Base-by-base conservation (phyloP, 2,329 filamentous ascomycete species). In the Gaeumannomyces sp. region DNA sequence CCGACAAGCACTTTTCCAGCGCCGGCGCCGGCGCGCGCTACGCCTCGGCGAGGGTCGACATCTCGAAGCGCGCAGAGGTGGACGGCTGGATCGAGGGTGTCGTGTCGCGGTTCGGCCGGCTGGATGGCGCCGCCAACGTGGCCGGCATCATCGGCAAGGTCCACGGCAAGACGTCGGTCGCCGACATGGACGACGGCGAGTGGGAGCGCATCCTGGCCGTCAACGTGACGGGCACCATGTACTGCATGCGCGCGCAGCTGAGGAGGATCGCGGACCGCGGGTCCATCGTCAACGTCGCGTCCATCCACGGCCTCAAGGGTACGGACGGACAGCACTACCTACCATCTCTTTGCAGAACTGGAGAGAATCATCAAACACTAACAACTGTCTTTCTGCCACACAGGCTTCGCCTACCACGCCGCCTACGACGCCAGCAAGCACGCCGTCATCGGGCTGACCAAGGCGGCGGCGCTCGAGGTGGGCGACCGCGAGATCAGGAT, bases 121-220 rank as follows among this genome's bases (percentile, higher is more conserved):
- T 86, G 11, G 81, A 85, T 68, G 80, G 83, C 5, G 82, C 83
- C 27, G 83, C 80, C 14, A 86, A 87, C 64, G 77, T 83, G 11
- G 85, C 85, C 5, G 82, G 83, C 59, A 70, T 78, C 59, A 80
- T 82, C 67, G 80, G 80, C 60, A 77, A 76, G 68, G 72, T 78
- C 60, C 79, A 81, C 65, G 76, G 75, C 16, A 67, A 75, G 65
- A 73, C 75, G 62, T 67, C 77, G 1, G 72, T 82, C 25, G 73
- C 73, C 3, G 80, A 70, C 22, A 56, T 62, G 60, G 63, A 38
- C 29, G 11, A 25, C 53, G 62, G n/a, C 28, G 64, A 66, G 60
- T 70, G 69, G 69, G 58, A 25, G 58, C 35, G 27, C 11, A 67
- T 69, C n/a, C 58, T 70, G 14, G 29, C 29, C 80, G 75, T 82